Conservation (phyloP, 2,329 filamentous ascomycete species). For the Lojkania enalia region DNA sequence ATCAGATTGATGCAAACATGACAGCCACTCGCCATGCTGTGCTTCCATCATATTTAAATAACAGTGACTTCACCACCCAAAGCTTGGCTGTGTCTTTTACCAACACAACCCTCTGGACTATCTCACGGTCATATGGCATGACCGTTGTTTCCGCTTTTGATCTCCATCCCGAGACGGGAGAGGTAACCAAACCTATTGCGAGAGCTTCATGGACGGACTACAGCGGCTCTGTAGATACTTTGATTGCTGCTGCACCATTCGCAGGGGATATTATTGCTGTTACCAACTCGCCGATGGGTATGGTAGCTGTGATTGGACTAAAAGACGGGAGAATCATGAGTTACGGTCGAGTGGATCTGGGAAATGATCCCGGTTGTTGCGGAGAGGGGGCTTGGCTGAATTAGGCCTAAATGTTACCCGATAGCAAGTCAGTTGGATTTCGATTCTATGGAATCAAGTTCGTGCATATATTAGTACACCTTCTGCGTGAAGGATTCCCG, state of each 20-base stretch:
- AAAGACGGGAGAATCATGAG: slow-evolving; percentile 8
- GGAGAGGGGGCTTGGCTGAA: slow-evolving; percentile 15
- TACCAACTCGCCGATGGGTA: slow-evolving; percentile 22
- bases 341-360: slow-evolving; percentile 1
- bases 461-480: too few species aligned
- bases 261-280: slow-evolving; percentile 21
- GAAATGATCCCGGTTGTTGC: slow-evolving; percentile 7
- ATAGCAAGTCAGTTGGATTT: too few species aligned
- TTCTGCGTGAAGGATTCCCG: too few species aligned
- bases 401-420: too few species aligned
- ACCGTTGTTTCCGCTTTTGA: slow-evolving; percentile 21
- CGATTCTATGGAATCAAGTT: too few species aligned
- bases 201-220: slow-evolving; percentile 20
- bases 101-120: slow-evolving; percentile 23
- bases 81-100: slow-evolving; percentile 23
- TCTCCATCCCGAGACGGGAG: slow-evolving; percentile 23
- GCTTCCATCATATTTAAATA: background rate
- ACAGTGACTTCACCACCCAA: slow-evolving; percentile 16
- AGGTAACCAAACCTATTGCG: slow-evolving; percentile 18
- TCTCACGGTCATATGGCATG: slow-evolving; percentile 21
- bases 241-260: slow-evolving; percentile 21
- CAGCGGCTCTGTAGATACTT: slow-evolving; percentile 9
- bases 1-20: background rate
- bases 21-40: background rate
- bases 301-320: slow-evolving; percentile 22